Conservation (phyloP, 2,329 filamentous ascomycete genomes). For the Pestalotiopsis fici region DNA sequence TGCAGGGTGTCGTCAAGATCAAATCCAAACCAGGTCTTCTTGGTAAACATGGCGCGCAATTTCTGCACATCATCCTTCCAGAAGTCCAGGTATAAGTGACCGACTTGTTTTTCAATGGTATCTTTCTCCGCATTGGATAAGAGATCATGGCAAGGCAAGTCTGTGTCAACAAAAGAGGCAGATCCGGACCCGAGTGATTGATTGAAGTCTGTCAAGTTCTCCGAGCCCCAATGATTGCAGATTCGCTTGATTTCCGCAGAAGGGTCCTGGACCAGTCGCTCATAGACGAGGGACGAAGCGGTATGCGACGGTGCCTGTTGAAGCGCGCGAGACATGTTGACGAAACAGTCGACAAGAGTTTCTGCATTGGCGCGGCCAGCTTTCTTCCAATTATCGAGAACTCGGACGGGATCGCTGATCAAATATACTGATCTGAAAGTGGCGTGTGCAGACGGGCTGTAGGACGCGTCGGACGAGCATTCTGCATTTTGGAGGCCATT, state of each 20-base stretch:
- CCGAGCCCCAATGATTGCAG: neutral
- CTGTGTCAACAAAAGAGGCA: neutral
- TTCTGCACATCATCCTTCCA: neutral
- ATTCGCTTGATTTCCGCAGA: neutral
- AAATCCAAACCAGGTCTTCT: constrained; percentile 42
- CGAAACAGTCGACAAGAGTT: neutral
- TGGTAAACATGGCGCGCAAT: constrained; percentile 12
- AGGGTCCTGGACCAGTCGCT: neutral
- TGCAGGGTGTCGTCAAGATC: constrained; percentile 52
- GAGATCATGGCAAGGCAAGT: neutral
- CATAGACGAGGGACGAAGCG: neutral
- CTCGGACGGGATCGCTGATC: neutral
- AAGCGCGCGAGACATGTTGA: neutral
- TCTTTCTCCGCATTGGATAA: neutral
- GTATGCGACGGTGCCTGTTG: neutral
- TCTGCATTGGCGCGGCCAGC: neutral
- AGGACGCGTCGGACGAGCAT: neutral
- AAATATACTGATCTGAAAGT: neutral
- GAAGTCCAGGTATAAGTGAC: neutral
- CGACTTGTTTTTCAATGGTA: neutral
- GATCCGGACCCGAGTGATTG: neutral
- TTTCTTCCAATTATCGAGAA: neutral
- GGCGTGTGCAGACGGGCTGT: neutral
- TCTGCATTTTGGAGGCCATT: neutral
- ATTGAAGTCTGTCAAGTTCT: neutral